Evolutionary conservation across 345 rosid genomes (phyloP).

Genomic region (Adansonia digitata): DNA sequence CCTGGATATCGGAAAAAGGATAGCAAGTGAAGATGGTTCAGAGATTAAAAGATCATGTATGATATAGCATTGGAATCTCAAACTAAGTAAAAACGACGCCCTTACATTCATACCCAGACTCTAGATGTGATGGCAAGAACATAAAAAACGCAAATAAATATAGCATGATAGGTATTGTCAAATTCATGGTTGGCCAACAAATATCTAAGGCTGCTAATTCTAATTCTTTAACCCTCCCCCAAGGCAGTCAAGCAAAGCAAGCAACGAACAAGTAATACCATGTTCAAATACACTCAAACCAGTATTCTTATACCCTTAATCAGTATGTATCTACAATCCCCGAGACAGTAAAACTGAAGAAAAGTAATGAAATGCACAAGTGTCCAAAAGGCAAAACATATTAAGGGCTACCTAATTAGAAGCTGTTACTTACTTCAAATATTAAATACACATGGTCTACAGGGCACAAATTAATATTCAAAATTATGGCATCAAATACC

Average conservation of each 20-base stretch:
- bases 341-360: background rate
- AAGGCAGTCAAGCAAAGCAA: constrained; percentile 18
- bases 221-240: constrained; percentile 29
- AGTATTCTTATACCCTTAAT: constrained; percentile 1
- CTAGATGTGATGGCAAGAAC: background rate
- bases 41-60: background rate
- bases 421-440: constrained; percentile 15
- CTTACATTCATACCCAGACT: background rate
- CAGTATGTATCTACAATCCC: constrained; percentile 7
- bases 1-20: background rate
- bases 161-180: constrained; percentile 11
- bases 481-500: background rate
- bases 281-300: constrained; percentile 6
- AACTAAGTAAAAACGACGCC: constrained; percentile 18
- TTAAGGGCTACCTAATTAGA: background rate
- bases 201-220: constrained; percentile 39
- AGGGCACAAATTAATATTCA: background rate
- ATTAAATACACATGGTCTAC: constrained; percentile 14
- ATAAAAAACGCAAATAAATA: constrained; percentile 15
- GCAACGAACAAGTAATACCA: background rate
- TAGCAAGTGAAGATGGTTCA: background rate
- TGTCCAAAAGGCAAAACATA: background rate
- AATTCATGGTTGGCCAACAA: constrained; percentile 49
- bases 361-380: constrained; percentile 10
- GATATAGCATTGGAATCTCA: background rate